Conservation (phyloP, 2,329 filamentous ascomycete species). For the Allantophomopsis cytisporea region DNA sequence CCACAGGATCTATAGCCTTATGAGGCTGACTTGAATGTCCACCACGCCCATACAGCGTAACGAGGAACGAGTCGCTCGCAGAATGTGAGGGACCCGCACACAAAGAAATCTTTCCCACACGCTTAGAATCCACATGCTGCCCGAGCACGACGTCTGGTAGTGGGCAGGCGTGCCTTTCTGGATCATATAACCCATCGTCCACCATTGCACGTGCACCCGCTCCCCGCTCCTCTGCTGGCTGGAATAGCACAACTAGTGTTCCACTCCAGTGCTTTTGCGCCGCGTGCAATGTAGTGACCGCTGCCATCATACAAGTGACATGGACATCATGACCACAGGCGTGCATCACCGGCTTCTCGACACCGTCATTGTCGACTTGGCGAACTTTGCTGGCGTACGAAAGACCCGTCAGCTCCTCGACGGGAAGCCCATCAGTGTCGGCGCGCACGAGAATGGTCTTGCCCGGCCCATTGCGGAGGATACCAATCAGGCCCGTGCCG, state of each 20-base stretch:
- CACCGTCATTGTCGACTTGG: constrained; percentile 22
- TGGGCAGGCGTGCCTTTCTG: constrained; percentile 22
- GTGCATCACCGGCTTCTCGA: constrained; percentile 43
- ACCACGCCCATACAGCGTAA: constrained; percentile 43
- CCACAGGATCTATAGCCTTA: constrained; percentile 36
- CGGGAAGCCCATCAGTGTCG: constrained; percentile 34
- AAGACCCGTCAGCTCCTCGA: constrained; percentile 30
- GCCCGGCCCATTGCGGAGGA: constrained; percentile 10
- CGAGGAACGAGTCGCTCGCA: constrained; percentile 28
- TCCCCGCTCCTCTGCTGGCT: constrained; percentile 50
- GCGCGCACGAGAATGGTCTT: constrained; percentile 29
- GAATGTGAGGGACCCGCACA: constrained; percentile 25
- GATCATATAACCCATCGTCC: constrained; percentile 36
- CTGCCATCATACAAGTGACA: constrained; percentile 24
- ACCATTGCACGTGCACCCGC: constrained; percentile 48
- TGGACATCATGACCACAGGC: constrained; percentile 41
- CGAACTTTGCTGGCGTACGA: constrained; percentile 29
- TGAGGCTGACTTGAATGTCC: constrained; percentile 44
- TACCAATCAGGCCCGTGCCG: constrained; percentile 26
- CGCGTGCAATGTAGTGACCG: constrained; percentile 35
- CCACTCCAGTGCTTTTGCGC: constrained; percentile 36
- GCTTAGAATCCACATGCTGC: constrained; percentile 36
- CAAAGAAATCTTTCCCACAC: constrained; percentile 24
- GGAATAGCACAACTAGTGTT: constrained; percentile 48
- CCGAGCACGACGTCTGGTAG: constrained; percentile 41